Evolutionary conservation across 2,329 filamentous ascomycete species (phyloP), one percentile per base, ranked within the genome.

Genomic region (Epichloe sp.): DNA sequence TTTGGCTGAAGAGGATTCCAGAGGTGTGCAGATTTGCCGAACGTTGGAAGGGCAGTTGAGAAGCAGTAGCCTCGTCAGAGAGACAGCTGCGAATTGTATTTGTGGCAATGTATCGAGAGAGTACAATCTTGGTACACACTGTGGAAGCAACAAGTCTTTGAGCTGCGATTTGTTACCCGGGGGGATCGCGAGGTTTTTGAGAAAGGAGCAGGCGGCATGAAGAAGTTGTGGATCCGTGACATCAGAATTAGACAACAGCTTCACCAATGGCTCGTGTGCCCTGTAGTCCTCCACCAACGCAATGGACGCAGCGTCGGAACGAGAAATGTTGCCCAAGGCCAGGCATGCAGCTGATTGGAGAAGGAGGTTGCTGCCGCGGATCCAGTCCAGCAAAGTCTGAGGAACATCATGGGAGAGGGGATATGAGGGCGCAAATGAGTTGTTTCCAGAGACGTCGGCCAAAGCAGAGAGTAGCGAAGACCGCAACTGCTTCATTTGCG

Each of bases 141-240:
- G 51, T 0, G 66, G 58, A 5, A 70, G 66, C 3, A 82, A 65
- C 2, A 82, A 64, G 5, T 64, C 63, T 15, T 74, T 74, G 1
- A 84, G 67, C 0, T 65, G 46, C 2, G 68, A 55, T 60, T 81
- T 83, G 64, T 83, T 83, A 26, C 63, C 60, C 0, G 64, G 52
- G 79, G 23, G 77, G 48, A 84, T 78, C 26, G 80, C 77, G 8
- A 84, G 73, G 60, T 84, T 84, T 63, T 82, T 83, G 53, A 83
- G 72, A 58, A 82, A 82, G 7, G 78, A 75, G 17, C 84, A 68
- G 2, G 71, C 67, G 1, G 78, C 71, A 58, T 83, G 79, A 0
- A 80, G 67, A 15, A 80, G 72, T 54, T 81, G 77, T 1, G 71
- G 62, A 54, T 76, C 70, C 7, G 58, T 62, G 41, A 73, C 60